These are phyloP conservation scores for Apiospora rasikravindrae DNA, from an alignment of 2,329 filamentous ascomycete genomes.

Conservation along the genomic window DNA sequence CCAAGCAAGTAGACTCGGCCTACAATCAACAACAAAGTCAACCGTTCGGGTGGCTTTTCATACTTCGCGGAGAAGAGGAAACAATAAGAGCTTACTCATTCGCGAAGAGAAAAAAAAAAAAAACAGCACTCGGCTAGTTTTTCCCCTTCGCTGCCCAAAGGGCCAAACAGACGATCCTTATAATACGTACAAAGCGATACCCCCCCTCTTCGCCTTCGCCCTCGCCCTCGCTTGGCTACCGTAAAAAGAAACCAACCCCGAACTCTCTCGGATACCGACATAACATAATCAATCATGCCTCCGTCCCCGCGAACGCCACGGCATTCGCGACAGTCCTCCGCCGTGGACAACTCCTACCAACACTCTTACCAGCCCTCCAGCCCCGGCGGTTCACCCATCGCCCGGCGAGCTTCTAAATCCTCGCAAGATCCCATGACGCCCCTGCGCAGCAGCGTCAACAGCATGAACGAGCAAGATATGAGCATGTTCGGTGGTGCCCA, in stretches of 20 bases:
- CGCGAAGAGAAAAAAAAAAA: background rate
- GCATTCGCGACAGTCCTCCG: conserved; percentile 64
- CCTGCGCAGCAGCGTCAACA: conserved; percentile 43
- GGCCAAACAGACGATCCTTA: conserved; percentile 6
- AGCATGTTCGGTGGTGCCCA: conserved; percentile 49
- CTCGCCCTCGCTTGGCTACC: background rate
- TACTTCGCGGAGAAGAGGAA: background rate
- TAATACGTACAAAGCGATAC: conserved; percentile 4
- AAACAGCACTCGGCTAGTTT: background rate
- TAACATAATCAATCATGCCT: conserved; percentile 41
- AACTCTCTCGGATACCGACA: background rate
- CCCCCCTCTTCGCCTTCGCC: background rate
- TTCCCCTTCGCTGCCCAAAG: conserved; percentile 3
- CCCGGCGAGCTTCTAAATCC: conserved; percentile 56
- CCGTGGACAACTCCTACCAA: conserved; percentile 46
- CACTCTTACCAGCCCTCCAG: conserved; percentile 41
- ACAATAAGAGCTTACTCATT: conserved; percentile 5
- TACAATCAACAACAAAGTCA: conserved; percentile 7
- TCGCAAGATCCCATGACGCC: conserved; percentile 58
- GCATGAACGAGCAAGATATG: conserved; percentile 54
- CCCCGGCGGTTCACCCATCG: conserved; percentile 50
- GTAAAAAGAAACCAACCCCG: background rate
- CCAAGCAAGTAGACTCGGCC: background rate
- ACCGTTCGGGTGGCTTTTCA: conserved; percentile 12
- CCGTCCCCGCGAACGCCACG: conserved; percentile 60